Base-by-base conservation (phyloP, 305 asterid species). In the Petunia hybrid region DNA sequence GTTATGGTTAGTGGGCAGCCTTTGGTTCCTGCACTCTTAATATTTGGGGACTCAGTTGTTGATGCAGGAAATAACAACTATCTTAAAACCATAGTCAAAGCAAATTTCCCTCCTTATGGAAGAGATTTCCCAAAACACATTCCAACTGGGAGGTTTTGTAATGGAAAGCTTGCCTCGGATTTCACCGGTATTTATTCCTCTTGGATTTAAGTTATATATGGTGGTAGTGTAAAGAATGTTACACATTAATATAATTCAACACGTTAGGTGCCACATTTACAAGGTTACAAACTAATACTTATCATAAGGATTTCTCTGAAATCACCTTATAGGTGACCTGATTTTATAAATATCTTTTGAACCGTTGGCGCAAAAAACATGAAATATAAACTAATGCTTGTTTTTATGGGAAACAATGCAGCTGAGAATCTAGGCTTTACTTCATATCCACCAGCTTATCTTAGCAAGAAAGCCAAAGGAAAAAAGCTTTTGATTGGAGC, bases 151-250 rank as follows among this genome's bases (percentile, higher is more conserved):
- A 90, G 98, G 87, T 94, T 94, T 70, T 93, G 97, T 64, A 94
- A 94, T 81, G 98, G 98, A 69, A 94, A 91, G 84, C 97, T 94
- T 87, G 97, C 98, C 62, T 87, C 93, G 5, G 98, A 94, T 84
- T 94, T 91, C 82, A 93, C 97, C 2, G 97, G 98, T 93, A 89
- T 8, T 43, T 55, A 2, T 42, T 57, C 48, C 56, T 48, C 40
- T 74, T 75, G 35, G 43, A 63, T 81, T 84, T 14, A 84, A 64
- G 46, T 45, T 69, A 56, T 56, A 14, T 39, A 76, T 22, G 31
- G 31, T 22, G 31, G 31, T 8, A 4, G 12, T 41, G 10, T 38
- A 3, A 64, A 36, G 2, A 64, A 36, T 22, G 0, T 10, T 9
- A 8, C 16, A 22, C 46, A 13, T 0, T 6, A 51, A 0, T 57